These are phyloP conservation scores for Diaporthe batatas DNA, from an alignment of 2,329 filamentous ascomycete genomes.

Conservation along the genomic window DNA sequence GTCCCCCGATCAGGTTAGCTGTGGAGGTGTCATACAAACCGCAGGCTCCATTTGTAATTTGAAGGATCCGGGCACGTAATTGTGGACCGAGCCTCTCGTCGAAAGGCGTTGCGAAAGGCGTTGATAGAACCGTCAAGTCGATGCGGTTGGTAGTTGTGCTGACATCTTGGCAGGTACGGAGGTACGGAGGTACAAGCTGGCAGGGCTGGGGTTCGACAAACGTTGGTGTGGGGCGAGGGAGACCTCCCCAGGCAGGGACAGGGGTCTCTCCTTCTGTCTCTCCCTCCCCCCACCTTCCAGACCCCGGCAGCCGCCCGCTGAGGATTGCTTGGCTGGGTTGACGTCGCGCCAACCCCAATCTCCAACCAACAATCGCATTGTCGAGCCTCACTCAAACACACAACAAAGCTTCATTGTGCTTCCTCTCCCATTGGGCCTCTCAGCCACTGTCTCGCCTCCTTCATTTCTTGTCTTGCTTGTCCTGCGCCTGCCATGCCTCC, in stretches of 20 bases:
- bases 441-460: neutral
- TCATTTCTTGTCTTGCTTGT: neutral
- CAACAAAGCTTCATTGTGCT: neutral
- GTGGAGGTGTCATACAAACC: neutral
- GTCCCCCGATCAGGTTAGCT: neutral
- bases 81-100: too few relatives aligned
- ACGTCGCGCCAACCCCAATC: neutral
- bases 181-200: too few relatives aligned
- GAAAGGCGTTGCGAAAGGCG: neutral
- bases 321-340: neutral
- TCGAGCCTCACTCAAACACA: neutral
- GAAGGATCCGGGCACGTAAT: neutral
- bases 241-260: neutral
- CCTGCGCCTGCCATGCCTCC: neutral
- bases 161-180: neutral
- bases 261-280: neutral
- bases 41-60: neutral
- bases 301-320: neutral
- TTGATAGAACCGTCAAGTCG: neutral
- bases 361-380: slow-evolving; percentile 2
- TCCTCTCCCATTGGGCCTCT: neutral
- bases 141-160: too few relatives aligned
- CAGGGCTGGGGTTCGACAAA: too few relatives aligned
- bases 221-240: neutral
- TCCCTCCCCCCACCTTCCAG: neutral